These are phyloP conservation scores for Salisapilia sapeloensis DNA, from an alignment of 352 stramenopile genomes.

Conservation along the genomic window DNA sequence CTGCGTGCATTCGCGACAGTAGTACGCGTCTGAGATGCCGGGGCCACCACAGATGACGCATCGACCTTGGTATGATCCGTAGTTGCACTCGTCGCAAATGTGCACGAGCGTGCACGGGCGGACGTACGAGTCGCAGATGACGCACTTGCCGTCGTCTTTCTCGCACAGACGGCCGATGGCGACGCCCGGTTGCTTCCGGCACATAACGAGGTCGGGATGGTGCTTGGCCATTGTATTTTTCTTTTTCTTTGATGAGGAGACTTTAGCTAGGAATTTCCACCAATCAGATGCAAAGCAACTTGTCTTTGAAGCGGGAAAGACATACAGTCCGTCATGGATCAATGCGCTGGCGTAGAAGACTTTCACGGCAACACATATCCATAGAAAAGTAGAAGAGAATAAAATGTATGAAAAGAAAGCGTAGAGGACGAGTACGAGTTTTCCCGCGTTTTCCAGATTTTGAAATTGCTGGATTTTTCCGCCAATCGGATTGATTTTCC, in stretches of 20 bases:
- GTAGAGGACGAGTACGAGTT: too few relatives aligned
- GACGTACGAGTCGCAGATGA: slow-evolving; percentile 99
- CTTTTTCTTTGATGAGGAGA: slow-evolving; percentile 1
- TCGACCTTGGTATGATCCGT: slow-evolving; percentile 91
- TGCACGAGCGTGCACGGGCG: slow-evolving; percentile 93
- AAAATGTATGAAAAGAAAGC: too few relatives aligned
- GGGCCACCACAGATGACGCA: slow-evolving; percentile 96
- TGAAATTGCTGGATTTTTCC: too few relatives aligned
- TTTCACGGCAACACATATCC: too few relatives aligned
- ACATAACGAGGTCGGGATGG: slow-evolving; percentile 99
- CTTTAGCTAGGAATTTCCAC: neutral
- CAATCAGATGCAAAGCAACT: slow-evolving; percentile 2
- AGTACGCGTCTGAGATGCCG: slow-evolving; percentile 98
- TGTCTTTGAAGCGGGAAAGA: too few relatives aligned
- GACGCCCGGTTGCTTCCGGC: slow-evolving; percentile 98
- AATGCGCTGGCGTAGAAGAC: too few relatives aligned
- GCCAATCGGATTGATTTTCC: too few relatives aligned
- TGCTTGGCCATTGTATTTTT: slow-evolving; percentile 97
- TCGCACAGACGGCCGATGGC: slow-evolving; percentile 95
- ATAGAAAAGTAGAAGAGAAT: too few relatives aligned
- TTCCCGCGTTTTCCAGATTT: too few relatives aligned
- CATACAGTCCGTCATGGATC: too few relatives aligned
- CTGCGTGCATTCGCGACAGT: slow-evolving; percentile 98
- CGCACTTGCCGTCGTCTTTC: slow-evolving; percentile 98
- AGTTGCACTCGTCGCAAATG: slow-evolving; percentile 99